Evolutionary conservation across 2,329 filamentous ascomycete genomes (phyloP), one percentile per base, ranked within the genome.

Genomic region (Berkeleyomyces rouxiae): DNA sequence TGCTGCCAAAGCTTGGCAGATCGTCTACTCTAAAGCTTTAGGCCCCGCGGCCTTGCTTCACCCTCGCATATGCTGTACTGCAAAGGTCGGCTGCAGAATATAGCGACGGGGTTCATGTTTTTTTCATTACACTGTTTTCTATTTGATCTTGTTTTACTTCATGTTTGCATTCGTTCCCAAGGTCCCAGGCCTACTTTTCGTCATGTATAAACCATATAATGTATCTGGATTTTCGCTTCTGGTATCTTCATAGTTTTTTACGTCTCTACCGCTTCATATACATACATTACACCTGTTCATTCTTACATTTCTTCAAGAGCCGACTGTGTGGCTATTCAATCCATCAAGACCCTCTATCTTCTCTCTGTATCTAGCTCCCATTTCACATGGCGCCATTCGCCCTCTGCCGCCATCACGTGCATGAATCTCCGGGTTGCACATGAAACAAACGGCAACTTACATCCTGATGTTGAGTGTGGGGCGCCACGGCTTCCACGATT

Each of bases 11-110:
- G 63, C 57, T 61, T 63, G 57, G 58, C 46, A 63, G 61, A 62
- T 62, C 53, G 43, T 64, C 61, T 51, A 40, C 63, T 61, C 64
- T 37, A 53, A 44, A 58, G 33, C 65, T 66, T 61, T 66, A 44
- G 11, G 47, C 43, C 46, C 46, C 47, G 47, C 37, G 62, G 62
- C 36, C 42, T 60, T 39, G 44, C 47, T 63, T 61, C 42, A 47
- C 39, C 37, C 33, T 13, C n/a, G 39, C 51, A 31, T 36, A 31
- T 36, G 7, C 33, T n/a, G 33, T 39, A 39, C 51, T 36, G 23
- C 7, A 2, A 55, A 55, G 51, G 33, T 7, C 51, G 36, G 51
- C 13, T 13, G 51, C 9, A 13, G 51, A 31, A 37, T 31, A 55
- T 37, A 13, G 51, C 13, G 51, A 31, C 39, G 33, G n/a, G 36